These are phyloP conservation scores for Neocatenulostroma microsporum DNA, from an alignment of 2,329 filamentous ascomycete species.

Conservation along the genomic window DNA sequence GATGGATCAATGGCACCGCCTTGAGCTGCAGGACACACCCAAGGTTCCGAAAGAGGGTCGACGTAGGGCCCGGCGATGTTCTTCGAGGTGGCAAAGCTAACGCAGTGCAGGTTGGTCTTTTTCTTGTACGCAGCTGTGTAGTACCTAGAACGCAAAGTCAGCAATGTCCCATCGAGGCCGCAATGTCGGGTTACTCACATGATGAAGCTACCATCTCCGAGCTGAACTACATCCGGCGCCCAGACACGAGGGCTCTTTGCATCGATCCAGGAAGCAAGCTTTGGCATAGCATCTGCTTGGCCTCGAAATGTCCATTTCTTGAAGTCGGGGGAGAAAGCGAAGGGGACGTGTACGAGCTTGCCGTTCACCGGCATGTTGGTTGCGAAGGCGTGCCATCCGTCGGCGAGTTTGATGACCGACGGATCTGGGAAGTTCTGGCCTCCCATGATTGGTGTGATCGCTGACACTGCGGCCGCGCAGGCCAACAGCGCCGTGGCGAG, in stretches of 20 bases:
- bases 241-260: slow-evolving; percentile 45
- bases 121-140: slow-evolving; percentile 15
- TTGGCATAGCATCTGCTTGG: slow-evolving; percentile 46
- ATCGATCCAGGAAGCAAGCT: slow-evolving; percentile 41
- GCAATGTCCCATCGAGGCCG: too few species aligned
- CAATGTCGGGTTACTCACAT: too few species aligned
- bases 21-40: slow-evolving; percentile 19
- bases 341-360: slow-evolving; percentile 39
- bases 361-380: slow-evolving; percentile 37
- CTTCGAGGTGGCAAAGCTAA: slow-evolving; percentile 20
- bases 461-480: neutral
- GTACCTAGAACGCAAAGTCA: too few species aligned
- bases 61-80: slow-evolving; percentile 23
- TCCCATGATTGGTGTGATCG: slow-evolving; percentile 12
- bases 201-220: slow-evolving; percentile 26
- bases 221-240: slow-evolving; percentile 51
- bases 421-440: slow-evolving; percentile 45
- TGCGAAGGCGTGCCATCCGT: slow-evolving; percentile 50
- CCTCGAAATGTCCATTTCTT: slow-evolving; percentile 42
- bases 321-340: slow-evolving; percentile 43
- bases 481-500: slow-evolving; percentile 8
- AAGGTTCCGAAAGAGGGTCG: slow-evolving; percentile 17
- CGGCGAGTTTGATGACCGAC: slow-evolving; percentile 40
- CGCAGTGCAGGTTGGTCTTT: slow-evolving; percentile 16
- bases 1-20: slow-evolving; percentile 25